Percentiles rank a stretch among this genome's conserved stretches.
These are phyloP conservation scores for Suhomyces prunicola DNA, from an alignment of 805 yeast species.

Conservation along the genomic window DNA sequence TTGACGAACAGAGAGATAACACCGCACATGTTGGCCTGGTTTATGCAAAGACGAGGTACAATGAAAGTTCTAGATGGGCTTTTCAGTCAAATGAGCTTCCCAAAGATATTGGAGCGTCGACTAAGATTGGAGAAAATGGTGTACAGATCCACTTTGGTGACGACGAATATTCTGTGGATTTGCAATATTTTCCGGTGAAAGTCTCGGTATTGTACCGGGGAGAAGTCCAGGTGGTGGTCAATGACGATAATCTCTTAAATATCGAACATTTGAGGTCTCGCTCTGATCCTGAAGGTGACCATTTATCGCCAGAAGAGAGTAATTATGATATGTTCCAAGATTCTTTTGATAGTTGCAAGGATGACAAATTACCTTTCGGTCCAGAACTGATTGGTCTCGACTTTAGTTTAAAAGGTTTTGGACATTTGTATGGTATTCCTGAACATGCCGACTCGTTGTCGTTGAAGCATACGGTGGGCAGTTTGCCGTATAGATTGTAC, in stretches of 20 bases:
- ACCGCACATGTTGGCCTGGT: constrained; percentile 11
- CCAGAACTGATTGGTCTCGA: constrained; percentile 91
- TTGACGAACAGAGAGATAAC: constrained; percentile 55
- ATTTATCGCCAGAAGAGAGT: constrained; percentile 55
- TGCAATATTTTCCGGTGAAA: constrained; percentile 49
- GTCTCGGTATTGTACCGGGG: constrained; percentile 47
- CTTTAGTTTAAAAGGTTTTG: constrained; percentile 56
- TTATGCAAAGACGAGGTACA: constrained; percentile 44
- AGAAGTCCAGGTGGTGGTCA: constrained; percentile 51
- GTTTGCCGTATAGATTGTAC: constrained; percentile 75
- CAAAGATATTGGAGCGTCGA: background rate
- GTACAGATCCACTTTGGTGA: background rate
- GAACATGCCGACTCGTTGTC: constrained; percentile 87
- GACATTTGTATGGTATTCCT: constrained; percentile 87
- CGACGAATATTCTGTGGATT: constrained; percentile 10
- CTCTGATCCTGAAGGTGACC: constrained; percentile 28
- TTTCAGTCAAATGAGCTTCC: constrained; percentile 25
- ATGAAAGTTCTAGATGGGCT: constrained; percentile 60
- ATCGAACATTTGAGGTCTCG: constrained; percentile 71
- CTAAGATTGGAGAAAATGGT: background rate
- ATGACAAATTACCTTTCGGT: constrained; percentile 70
- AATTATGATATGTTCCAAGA: constrained; percentile 69
- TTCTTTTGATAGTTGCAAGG: constrained; percentile 53
- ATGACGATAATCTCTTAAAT: constrained; percentile 69
- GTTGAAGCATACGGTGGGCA: constrained; percentile 60